phyloP scores from a whole-genome alignment of 1,284 basidiomycete genomes.

The Anthracocystis panici-leucophaei region DNA sequence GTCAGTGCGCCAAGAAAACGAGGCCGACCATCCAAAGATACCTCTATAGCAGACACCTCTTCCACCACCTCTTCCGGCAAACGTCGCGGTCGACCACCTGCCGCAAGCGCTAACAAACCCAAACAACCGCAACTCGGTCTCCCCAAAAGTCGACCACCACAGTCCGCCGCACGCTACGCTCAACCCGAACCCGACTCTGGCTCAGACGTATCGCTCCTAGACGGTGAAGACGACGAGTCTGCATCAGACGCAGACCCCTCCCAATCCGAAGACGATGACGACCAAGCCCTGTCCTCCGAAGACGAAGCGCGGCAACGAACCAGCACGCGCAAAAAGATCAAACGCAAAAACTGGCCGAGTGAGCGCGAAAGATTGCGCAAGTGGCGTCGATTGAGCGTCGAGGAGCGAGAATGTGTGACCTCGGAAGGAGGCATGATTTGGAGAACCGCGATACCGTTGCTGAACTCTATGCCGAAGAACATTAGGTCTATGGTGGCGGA shows the following conservation, averaged over 20 bases:
- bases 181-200: slow-evolving; percentile 12
- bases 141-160: slow-evolving; percentile 10
- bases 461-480: slow-evolving; percentile 49
- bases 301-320: slow-evolving; percentile 11
- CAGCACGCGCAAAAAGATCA: slow-evolving; percentile 2
- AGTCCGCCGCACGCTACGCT: neutral
- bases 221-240: slow-evolving; percentile 37
- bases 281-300: slow-evolving; percentile 14
- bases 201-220: slow-evolving; percentile 43
- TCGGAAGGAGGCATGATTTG: slow-evolving; percentile 56
- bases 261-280: slow-evolving; percentile 23
- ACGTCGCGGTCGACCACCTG: slow-evolving; percentile 21
- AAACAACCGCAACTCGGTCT: slow-evolving; percentile 11
- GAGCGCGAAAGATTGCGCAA: slow-evolving; percentile 33
- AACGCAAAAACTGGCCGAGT: slow-evolving; percentile 41
- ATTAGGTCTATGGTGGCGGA: slow-evolving; percentile 42
- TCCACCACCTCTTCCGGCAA: neutral
- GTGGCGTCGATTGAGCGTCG: slow-evolving; percentile 43
- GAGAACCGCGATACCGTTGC: slow-evolving; percentile 47
- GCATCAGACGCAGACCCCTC: slow-evolving; percentile 18
- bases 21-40: no score
- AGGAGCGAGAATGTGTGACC: slow-evolving; percentile 51
- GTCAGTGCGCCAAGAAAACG: no score
- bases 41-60: neutral
- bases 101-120: slow-evolving; percentile 16